Percentiles rank a stretch among this genome's conserved stretches.
phyloP scores from a whole-genome alignment of 768 basidiomycete genomes.

The Boletales sp. region DNA sequence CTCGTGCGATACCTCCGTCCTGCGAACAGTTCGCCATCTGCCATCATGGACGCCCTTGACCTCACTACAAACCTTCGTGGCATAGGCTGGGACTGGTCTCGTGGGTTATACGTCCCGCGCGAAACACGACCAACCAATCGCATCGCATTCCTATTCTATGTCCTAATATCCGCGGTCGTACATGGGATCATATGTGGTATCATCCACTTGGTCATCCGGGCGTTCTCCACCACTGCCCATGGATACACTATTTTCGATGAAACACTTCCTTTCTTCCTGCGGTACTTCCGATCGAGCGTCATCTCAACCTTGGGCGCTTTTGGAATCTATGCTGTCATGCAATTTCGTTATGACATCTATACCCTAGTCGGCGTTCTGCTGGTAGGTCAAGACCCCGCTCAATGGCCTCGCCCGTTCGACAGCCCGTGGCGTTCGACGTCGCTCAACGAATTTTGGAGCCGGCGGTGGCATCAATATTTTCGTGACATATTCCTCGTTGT shows the following conservation, averaged over 20 bases:
- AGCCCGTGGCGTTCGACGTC: not conserved
- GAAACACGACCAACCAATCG: slow-evolving; percentile 41
- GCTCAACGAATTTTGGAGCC: not conserved
- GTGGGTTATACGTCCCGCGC: slow-evolving; percentile 21
- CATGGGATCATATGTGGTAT: slow-evolving; percentile 42
- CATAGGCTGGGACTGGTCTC: slow-evolving; percentile 57
- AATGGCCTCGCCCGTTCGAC: not conserved
- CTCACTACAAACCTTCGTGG: slow-evolving; percentile 55
- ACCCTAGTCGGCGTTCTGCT: not conserved
- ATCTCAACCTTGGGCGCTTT: slow-evolving; percentile 43
- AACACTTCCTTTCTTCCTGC: slow-evolving; percentile 20
- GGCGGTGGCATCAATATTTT: not conserved
- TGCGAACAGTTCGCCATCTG: not conserved
- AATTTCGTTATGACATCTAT: slow-evolving; percentile 13
- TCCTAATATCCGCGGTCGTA: slow-evolving; percentile 31
- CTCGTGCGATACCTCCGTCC: slow-evolving; percentile 10
- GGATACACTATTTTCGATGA: slow-evolving; percentile 29
- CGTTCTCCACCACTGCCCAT: slow-evolving; percentile 38
- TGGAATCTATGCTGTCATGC: slow-evolving; percentile 42
- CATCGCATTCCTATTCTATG: slow-evolving; percentile 34
- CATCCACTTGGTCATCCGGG: slow-evolving; percentile 46
- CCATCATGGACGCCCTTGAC: slow-evolving; percentile 42
- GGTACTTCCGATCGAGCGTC: slow-evolving; percentile 37
- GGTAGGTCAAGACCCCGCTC: not conserved
- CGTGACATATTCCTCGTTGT: not conserved